A percentile compares a stretch with the other conserved stretches of the same genome.
phyloP scores from a whole-genome alignment of 257 asterid genomes.

The Ophiorrhiza pumila region DNA sequence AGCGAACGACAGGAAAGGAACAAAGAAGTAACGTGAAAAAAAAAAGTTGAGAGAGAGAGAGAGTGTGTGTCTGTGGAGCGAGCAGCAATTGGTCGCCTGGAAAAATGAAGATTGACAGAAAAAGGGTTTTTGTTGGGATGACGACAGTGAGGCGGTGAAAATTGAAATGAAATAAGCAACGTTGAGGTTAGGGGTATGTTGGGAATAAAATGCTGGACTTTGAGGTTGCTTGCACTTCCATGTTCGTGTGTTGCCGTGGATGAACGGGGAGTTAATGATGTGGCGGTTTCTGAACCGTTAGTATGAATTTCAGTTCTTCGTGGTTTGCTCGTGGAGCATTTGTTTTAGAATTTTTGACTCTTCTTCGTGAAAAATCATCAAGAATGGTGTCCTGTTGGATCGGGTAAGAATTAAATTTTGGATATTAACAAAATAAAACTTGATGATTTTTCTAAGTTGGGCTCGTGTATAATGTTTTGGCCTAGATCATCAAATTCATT shows the following conservation, averaged over 20 bases:
- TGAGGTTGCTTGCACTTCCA: slow-evolving; percentile 2
- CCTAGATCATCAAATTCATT: too few relatives aligned
- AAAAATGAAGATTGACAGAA: slow-evolving; percentile 6
- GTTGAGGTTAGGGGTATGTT: slow-evolving; percentile 18
- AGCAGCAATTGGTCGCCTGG: too few relatives aligned
- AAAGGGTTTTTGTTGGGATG: neutral
- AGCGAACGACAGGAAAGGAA: neutral
- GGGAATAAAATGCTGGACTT: neutral
- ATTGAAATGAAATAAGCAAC: too few relatives aligned
- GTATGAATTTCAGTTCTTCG: neutral
- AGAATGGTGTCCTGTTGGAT: too few relatives aligned
- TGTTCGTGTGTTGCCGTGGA: neutral
- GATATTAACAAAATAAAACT: too few relatives aligned
- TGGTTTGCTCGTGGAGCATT: slow-evolving; percentile 28
- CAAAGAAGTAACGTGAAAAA: neutral
- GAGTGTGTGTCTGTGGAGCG: neutral
- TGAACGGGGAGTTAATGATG: slow-evolving; percentile 11
- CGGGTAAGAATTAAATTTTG: too few relatives aligned
- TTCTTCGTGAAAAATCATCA: neutral
- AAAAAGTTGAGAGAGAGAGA: neutral
- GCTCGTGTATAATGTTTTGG: too few relatives aligned
- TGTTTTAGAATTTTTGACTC: neutral
- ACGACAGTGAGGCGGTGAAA: neutral
- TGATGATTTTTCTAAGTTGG: too few relatives aligned
- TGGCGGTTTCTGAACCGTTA: slow-evolving; percentile 18